A percentile compares a stretch with the other conserved stretches of the same genome.
phyloP scores from a whole-genome alignment of 164 flowering plant genomes.

The Dillenia turbinata region DNA sequence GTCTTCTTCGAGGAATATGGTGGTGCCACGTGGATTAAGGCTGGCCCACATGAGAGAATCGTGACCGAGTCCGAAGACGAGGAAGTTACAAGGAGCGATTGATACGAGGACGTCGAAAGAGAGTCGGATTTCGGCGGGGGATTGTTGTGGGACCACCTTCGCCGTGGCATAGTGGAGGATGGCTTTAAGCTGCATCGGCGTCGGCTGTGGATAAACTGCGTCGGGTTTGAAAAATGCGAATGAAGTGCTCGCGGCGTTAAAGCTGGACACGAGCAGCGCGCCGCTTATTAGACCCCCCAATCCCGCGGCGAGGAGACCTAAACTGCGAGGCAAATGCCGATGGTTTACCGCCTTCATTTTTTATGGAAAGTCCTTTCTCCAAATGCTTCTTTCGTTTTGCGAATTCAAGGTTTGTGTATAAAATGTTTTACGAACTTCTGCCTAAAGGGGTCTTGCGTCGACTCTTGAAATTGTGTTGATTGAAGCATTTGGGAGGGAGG shows the following conservation, averaged over 20 bases:
- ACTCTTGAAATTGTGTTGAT: too few relatives aligned
- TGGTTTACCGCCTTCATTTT: too few relatives aligned
- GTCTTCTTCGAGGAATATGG: conserved; percentile 62
- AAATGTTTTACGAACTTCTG: too few relatives aligned
- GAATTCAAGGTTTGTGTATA: too few relatives aligned
- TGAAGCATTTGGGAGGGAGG: too few relatives aligned
- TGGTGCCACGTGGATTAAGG: conserved; percentile 34
- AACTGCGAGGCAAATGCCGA: too few relatives aligned
- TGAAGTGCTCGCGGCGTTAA: conserved; percentile 8
- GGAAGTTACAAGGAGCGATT: conserved; percentile 32
- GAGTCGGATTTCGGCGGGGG: conserved; percentile 21
- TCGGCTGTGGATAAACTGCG: neutral
- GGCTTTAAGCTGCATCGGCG: conserved; percentile 13
- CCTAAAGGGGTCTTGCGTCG: too few relatives aligned
- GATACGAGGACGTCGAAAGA: conserved; percentile 26
- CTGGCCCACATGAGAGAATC: conserved; percentile 44
- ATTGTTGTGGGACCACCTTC: conserved; percentile 26
- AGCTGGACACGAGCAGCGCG: conserved; percentile 14
- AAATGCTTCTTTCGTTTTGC: too few relatives aligned
- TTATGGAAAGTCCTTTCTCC: too few relatives aligned
- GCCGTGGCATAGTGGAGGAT: conserved; percentile 43
- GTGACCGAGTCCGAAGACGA: conserved; percentile 45
- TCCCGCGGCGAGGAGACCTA: conserved; percentile 9
- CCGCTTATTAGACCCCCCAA: conserved; percentile 17
- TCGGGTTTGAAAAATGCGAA: conserved; percentile 8